These are phyloP conservation scores for Umbelopsis sp. DNA, from an alignment of 192 early-diverging fungal genomes.

Conservation along the genomic window DNA sequence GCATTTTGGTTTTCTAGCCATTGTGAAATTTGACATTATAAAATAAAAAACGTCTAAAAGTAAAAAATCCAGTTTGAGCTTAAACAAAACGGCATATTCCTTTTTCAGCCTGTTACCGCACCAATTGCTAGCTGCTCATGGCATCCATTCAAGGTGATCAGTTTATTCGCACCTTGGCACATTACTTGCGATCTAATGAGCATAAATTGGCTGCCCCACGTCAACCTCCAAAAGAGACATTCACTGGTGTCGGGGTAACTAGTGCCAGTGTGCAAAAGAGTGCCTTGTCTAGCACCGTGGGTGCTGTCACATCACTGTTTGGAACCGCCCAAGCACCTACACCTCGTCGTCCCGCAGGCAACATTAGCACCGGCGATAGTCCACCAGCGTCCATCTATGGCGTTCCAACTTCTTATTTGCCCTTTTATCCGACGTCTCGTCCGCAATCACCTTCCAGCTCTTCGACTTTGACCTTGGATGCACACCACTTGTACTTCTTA, in stretches of 20 bases:
- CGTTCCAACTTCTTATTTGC: conserved; percentile 33
- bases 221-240: conserved; percentile 14
- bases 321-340: conserved; percentile 8
- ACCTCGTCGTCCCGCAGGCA: not conserved
- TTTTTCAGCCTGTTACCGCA: conserved; percentile 14
- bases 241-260: conserved; percentile 7
- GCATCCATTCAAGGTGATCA: conserved; percentile 47
- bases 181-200: conserved; percentile 57
- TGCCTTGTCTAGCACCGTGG: not conserved
- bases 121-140: not conserved
- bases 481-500: conserved; percentile 48
- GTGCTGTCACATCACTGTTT: conserved; percentile 25
- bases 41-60: conserved; percentile 1
- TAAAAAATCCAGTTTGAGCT: not conserved
- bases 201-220: conserved; percentile 30
- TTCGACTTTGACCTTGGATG: conserved; percentile 39
- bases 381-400: conserved; percentile 27
- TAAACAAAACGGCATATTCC: not conserved
- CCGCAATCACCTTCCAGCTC: conserved; percentile 22
- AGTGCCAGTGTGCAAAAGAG: conserved; percentile 4
- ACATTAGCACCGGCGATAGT: conserved; percentile 18
- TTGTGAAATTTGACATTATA: conserved; percentile 23
- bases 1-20: conserved; percentile 8
- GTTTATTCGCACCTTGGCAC: conserved; percentile 57
- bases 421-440: conserved; percentile 34